Percentiles rank a stretch among this genome's conserved stretches.
phyloP scores from a whole-genome alignment of 495 filamentous ascomycete genomes.

The Lophium mytilinum region DNA sequence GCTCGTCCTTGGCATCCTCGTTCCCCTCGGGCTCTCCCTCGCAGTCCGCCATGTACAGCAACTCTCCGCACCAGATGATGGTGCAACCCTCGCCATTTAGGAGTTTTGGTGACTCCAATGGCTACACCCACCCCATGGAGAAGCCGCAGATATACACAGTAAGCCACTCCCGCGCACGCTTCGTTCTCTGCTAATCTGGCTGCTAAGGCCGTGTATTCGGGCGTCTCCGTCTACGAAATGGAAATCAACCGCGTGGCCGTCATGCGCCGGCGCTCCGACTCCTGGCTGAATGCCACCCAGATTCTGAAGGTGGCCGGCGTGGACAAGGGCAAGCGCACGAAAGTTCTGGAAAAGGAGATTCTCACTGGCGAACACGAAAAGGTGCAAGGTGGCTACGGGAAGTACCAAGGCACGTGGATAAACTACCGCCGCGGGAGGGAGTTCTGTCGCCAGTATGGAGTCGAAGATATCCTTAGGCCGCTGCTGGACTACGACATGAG shows the following conservation, averaged over 20 bases:
- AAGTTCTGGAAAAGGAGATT: constrained; percentile 96
- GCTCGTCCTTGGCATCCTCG: constrained; percentile 17
- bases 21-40: constrained; percentile 20
- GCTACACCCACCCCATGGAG: constrained; percentile 45
- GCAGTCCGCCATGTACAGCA: constrained; percentile 22
- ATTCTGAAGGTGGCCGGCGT: constrained; percentile 82
- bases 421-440: constrained; percentile 83
- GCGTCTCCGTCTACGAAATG: constrained; percentile 95
- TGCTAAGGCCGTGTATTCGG: constrained; percentile 81
- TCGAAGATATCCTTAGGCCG: constrained; percentile 76
- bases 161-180: constrained; percentile 17
- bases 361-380: constrained; percentile 93
- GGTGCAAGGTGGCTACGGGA: constrained; percentile 95
- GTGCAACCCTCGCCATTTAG: constrained; percentile 12
- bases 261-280: constrained; percentile 75
- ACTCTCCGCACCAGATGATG: constrained; percentile 17
- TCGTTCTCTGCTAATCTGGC: constrained; percentile 4
- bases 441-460: constrained; percentile 87
- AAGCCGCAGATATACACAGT: constrained; percentile 74
- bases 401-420: constrained; percentile 98
- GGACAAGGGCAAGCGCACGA: constrained; percentile 92
- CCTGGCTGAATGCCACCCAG: constrained; percentile 41
- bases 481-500: constrained; percentile 84
- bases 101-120: constrained; percentile 44
- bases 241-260: constrained; percentile 84